A percentile compares a stretch with the other conserved stretches of the same genome.
Conservation (phyloP, 371 early-diverging fungal genomes). For the Mortierella sp. region DNA sequence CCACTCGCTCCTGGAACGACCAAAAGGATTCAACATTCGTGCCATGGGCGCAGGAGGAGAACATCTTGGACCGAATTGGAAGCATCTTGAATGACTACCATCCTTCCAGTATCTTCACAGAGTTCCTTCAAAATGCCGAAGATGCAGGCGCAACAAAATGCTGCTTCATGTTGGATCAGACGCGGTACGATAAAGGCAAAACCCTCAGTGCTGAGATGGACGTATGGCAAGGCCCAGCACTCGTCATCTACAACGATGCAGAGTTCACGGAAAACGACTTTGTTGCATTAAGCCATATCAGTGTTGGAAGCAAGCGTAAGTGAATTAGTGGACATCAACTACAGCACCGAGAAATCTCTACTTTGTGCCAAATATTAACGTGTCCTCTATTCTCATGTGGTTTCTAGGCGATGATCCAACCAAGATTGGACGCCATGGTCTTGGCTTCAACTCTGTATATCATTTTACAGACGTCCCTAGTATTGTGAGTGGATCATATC, state of each 20-base stretch:
- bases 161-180: slow-evolving; percentile 35
- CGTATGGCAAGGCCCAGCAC: slow-evolving; percentile 55
- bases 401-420: slow-evolving; percentile 22
- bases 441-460: slow-evolving; percentile 54
- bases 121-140: slow-evolving; percentile 57
- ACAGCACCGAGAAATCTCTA: not conserved
- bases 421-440: slow-evolving; percentile 53
- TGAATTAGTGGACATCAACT: not conserved
- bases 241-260: slow-evolving; percentile 51
- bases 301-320: slow-evolving; percentile 52
- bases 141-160: slow-evolving; percentile 56
- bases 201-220: slow-evolving; percentile 38
- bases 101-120: slow-evolving; percentile 35
- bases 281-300: slow-evolving; percentile 31
- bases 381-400: too few relatives aligned
- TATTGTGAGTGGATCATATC: slow-evolving; percentile 41
- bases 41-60: slow-evolving; percentile 29
- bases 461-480: slow-evolving; percentile 56
- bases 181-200: not conserved
- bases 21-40: slow-evolving; percentile 17
- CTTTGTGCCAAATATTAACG: too few relatives aligned
- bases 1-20: slow-evolving; percentile 16
- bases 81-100: slow-evolving; percentile 47
- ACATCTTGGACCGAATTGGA: slow-evolving; percentile 20
- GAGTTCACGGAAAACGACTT: slow-evolving; percentile 45